Conservation (phyloP, 495 filamentous ascomycete species). For the Neurospora pannonica region DNA sequence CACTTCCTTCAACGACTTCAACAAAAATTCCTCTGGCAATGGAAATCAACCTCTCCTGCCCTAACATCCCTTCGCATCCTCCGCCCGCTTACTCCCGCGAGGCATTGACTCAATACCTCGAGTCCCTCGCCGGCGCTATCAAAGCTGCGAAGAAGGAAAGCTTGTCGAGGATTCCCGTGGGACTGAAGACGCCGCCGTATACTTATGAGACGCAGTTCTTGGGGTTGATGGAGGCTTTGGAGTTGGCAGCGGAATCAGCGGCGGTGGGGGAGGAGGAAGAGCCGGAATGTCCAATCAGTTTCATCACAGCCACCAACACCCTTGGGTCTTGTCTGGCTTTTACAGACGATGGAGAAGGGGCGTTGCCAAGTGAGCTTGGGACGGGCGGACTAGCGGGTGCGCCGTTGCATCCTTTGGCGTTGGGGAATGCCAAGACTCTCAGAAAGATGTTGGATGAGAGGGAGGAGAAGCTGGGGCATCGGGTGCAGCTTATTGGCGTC, state of each 20-base stretch:
- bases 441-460: conserved; percentile 42
- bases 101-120: conserved; percentile 40
- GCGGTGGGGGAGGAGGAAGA: neutral
- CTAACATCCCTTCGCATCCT: conserved; percentile 55
- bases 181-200: conserved; percentile 64
- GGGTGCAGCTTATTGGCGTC: conserved; percentile 51
- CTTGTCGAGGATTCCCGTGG: conserved; percentile 31
- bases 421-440: conserved; percentile 60
- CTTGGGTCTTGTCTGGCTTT: conserved; percentile 57
- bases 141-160: neutral
- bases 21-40: conserved; percentile 37
- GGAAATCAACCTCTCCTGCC: conserved; percentile 67
- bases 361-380: conserved; percentile 30
- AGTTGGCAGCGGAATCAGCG: conserved; percentile 1
- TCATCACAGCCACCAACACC: conserved; percentile 65
- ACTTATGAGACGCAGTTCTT: conserved; percentile 53
- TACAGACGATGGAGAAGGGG: neutral
- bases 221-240: conserved; percentile 40
- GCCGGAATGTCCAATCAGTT: conserved; percentile 35
- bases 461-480: conserved; percentile 22
- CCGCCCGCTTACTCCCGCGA: conserved; percentile 53
- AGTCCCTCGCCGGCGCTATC: conserved; percentile 11
- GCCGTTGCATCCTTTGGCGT: conserved; percentile 59
- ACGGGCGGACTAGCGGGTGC: conserved; percentile 60
- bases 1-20: neutral